Percentiles rank a stretch among this genome's conserved stretches.
phyloP scores from a whole-genome alignment of 78 protist genomes.

The Cyanophora paradoxa region DNA sequence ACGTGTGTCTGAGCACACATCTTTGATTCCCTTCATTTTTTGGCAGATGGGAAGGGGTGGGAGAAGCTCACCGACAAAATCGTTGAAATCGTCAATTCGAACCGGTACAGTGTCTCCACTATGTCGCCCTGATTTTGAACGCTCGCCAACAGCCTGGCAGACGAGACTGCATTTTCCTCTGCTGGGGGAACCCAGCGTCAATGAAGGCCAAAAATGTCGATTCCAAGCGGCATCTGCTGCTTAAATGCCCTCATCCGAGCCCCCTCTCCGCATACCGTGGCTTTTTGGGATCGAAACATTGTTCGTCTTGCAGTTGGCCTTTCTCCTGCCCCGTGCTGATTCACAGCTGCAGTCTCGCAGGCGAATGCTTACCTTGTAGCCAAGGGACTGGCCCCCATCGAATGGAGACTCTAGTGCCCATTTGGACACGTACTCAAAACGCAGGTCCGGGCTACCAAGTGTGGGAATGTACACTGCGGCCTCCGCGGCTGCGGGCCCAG shows the following conservation, averaged over 20 bases:
- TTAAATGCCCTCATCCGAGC: conserved; percentile 16
- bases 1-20: neutral
- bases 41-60: neutral
- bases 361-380: neutral
- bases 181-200: neutral
- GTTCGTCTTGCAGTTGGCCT: too few species aligned
- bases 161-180: too few species aligned
- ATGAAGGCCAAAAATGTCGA: neutral
- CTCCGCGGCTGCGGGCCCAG: too few species aligned
- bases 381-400: neutral
- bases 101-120: neutral
- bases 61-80: neutral
- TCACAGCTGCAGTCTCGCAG: too few species aligned
- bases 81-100: neutral
- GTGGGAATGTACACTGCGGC: too few species aligned
- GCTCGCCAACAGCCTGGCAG: neutral
- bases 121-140: conserved; percentile 1
- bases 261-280: conserved; percentile 17
- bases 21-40: neutral
- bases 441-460: too few species aligned
- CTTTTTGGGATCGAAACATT: conserved; percentile 26
- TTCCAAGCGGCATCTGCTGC: neutral
- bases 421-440: too few species aligned
- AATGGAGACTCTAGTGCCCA: conserved; percentile 14
- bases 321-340: too few species aligned